phyloP scores from a whole-genome alignment of 2,329 filamentous ascomycete genomes.

The Periconia digitata region DNA sequence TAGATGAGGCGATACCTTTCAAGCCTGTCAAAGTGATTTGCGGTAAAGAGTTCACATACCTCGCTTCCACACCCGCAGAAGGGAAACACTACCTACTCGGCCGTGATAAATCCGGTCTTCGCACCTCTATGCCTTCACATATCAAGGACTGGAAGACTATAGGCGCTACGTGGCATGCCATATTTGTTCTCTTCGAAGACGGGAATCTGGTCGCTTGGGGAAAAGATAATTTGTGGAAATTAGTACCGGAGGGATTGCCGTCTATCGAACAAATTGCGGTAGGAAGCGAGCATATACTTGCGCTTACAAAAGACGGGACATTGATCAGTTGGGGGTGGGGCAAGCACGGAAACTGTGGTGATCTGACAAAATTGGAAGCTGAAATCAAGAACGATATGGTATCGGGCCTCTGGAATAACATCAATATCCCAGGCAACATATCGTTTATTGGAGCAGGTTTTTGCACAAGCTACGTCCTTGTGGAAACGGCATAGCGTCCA shows the following conservation, averaged over 20 bases:
- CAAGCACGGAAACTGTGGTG: constrained; percentile 93
- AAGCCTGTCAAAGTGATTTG: constrained; percentile 69
- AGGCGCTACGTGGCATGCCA: constrained; percentile 77
- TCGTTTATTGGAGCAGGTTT: constrained; percentile 26
- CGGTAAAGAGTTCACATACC: constrained; percentile 81
- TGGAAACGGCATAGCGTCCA: background rate
- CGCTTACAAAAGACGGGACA: constrained; percentile 63
- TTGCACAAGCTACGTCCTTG: constrained; percentile 33
- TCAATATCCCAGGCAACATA: constrained; percentile 23
- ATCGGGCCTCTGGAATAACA: constrained; percentile 31
- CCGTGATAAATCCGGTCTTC: constrained; percentile 71
- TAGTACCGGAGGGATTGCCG: constrained; percentile 66
- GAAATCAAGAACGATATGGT: constrained; percentile 31
- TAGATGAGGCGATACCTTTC: constrained; percentile 55
- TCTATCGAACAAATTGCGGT: constrained; percentile 66
- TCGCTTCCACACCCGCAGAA: constrained; percentile 58
- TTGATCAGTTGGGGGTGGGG: constrained; percentile 94
- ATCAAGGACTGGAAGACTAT: constrained; percentile 67
- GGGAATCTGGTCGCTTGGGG: constrained; percentile 74
- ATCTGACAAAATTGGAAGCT: constrained; percentile 12
- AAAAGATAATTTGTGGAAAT: constrained; percentile 80
- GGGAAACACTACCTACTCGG: constrained; percentile 71
- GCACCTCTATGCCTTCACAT: constrained; percentile 57
- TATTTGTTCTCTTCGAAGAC: constrained; percentile 68
- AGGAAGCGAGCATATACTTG: constrained; percentile 89